Conservation (phyloP, 495 filamentous ascomycete genomes). For the Xylaria intraflava region DNA sequence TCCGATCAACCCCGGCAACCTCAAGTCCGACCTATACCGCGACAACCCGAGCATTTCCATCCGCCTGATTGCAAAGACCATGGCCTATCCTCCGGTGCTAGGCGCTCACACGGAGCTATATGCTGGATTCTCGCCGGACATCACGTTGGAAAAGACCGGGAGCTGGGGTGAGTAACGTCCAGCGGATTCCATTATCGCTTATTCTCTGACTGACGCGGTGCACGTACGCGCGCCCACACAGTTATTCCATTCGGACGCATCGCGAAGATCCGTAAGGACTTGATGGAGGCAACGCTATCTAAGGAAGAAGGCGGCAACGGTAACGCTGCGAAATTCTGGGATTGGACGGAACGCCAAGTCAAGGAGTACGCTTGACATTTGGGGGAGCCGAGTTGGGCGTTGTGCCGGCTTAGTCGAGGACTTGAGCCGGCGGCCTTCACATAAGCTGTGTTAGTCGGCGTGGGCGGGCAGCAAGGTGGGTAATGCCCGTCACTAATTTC, state of each 20-base stretch:
- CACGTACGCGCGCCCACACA: background rate
- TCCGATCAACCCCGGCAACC: conserved; percentile 36
- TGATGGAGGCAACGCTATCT: conserved; percentile 21
- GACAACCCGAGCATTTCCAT: too few species aligned
- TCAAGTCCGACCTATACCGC: conserved; percentile 25
- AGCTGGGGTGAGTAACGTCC: conserved; percentile 26
- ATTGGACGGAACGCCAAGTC: conserved; percentile 37
- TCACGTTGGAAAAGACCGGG: conserved; percentile 25
- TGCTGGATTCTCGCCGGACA: conserved; percentile 34
- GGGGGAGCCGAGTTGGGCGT: too few species aligned
- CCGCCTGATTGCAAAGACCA: too few species aligned
- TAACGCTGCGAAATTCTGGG: conserved; percentile 30
- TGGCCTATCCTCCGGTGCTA: conserved; percentile 22
- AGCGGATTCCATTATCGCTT: too few species aligned
- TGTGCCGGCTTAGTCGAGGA: too few species aligned
- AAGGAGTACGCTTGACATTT: conserved; percentile 12
- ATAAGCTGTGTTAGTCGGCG: too few species aligned
- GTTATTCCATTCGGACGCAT: conserved; percentile 30
- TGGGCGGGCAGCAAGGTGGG: too few species aligned
- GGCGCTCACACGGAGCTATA: conserved; percentile 42
- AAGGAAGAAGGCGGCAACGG: conserved; percentile 30
- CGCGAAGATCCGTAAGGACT: conserved; percentile 22
- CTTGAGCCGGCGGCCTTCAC: too few species aligned
- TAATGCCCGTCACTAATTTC: too few species aligned
- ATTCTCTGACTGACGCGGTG: background rate